Evolutionary conservation across 2,329 filamentous ascomycete genomes (phyloP), one percentile per base, ranked within the genome.

Genomic region (Cercospora sojina): DNA sequence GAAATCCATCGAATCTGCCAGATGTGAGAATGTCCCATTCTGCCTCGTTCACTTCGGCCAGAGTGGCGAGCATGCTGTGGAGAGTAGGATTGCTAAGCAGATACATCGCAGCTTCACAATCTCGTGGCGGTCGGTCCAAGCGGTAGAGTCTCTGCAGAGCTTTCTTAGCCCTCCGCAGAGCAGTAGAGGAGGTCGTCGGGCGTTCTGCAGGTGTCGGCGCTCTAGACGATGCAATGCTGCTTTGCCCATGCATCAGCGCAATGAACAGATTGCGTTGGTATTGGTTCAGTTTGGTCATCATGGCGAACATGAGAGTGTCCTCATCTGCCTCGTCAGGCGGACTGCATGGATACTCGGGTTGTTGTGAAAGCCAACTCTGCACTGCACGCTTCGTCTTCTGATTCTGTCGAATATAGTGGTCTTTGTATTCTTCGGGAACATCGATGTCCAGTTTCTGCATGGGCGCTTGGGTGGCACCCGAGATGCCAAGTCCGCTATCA

Each of bases 21-120:
- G 94, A 97, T 4, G 90, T 92, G 12, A 98, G 84, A 64, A 98
- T 96, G 69, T 97, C 94, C 94, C 94, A 98, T 79, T 98, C 94
- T n/a, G 91, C 91, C 56, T 89, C 87, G 75, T 90, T 95, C 72
- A 98, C 95, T 61, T 93, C 92, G 38, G 91, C 89, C 59, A 97
- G 85, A 0, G 94, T 97, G 47, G 92, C 89, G 3, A 98, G 87
- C 32, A 97, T 88, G 74, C 95, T 90, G 77, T 98, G 94, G 58
- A 95, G 87, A 12, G 87, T 83, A 0, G 89, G 88, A 77, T 97
- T 90, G 77, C 90, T 92, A 69, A 97, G 86, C 57, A 98, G 86
- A 76, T 92, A 97, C 72, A 95, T 88, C 12, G 91, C 91, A 5
- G 89, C 88, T 77, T 97, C 93, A 18, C 93, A 91, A 74, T 97